Conservation (phyloP, 2,329 filamentous ascomycete genomes). For the Clonostachys solani region DNA sequence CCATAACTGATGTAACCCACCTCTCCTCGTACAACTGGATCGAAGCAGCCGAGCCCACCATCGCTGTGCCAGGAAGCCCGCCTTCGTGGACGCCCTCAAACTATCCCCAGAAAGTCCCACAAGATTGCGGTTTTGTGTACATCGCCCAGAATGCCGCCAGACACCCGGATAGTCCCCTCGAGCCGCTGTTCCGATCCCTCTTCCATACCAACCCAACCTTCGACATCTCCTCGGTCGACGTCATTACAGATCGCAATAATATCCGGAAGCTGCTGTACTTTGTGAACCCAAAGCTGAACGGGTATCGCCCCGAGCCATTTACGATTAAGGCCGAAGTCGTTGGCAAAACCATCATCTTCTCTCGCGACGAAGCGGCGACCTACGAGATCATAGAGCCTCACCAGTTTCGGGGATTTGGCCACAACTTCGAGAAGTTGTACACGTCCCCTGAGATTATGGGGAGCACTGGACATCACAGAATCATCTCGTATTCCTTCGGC, state of each 20-base stretch:
- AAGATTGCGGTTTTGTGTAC: slow-evolving; percentile 34
- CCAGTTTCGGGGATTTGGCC: slow-evolving; percentile 34
- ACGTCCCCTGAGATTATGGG: slow-evolving; percentile 24
- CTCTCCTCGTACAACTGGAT: slow-evolving; percentile 48
- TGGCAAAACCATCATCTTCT: slow-evolving; percentile 29
- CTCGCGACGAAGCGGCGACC: slow-evolving; percentile 22
- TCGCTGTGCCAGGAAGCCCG: slow-evolving; percentile 37
- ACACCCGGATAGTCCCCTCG: slow-evolving; percentile 34
- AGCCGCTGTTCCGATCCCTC: slow-evolving; percentile 40
- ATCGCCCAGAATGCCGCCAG: slow-evolving; percentile 39
- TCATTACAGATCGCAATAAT: slow-evolving; percentile 42
- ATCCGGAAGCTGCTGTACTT: slow-evolving; percentile 43
- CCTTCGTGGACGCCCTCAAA: slow-evolving; percentile 26
- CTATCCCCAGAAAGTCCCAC: slow-evolving; percentile 13
- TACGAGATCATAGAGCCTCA: slow-evolving; percentile 18
- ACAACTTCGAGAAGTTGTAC: slow-evolving; percentile 38
- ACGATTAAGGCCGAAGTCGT: slow-evolving; percentile 33
- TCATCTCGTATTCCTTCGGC: slow-evolving; percentile 37
- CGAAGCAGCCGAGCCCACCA: slow-evolving; percentile 29
- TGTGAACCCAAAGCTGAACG: slow-evolving; percentile 18
- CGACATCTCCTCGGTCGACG: slow-evolving; percentile 27
- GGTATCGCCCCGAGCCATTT: slow-evolving; percentile 23
- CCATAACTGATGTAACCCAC: slow-evolving; percentile 29
- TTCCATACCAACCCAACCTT: slow-evolving; percentile 29
- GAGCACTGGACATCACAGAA: slow-evolving; percentile 39